These are phyloP conservation scores for Thelonectria rubi DNA, from an alignment of 2,329 filamentous ascomycete genomes.

Conservation along the genomic window DNA sequence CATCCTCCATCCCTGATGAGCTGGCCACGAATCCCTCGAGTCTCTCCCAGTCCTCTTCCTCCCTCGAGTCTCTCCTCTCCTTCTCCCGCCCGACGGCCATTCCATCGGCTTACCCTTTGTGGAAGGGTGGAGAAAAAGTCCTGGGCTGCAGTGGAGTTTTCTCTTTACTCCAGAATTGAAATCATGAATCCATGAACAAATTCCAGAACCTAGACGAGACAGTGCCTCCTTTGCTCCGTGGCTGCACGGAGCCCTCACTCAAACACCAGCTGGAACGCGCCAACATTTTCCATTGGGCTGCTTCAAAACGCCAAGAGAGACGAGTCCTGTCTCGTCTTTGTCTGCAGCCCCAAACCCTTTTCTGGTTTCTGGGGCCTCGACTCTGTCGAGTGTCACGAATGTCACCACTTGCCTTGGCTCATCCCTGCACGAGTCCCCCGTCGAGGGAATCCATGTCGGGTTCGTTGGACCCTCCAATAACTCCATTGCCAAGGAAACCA, in stretches of 20 bases:
- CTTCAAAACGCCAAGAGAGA: not conserved
- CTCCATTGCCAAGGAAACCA: not conserved
- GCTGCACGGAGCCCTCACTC: not conserved
- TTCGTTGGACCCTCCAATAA: not conserved
- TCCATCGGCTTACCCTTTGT: constrained; percentile 19
- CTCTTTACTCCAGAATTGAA: not conserved
- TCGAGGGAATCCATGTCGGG: not conserved
- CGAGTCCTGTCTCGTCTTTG: not conserved
- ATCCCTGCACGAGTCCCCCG: not conserved
- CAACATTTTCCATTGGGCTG: not conserved
- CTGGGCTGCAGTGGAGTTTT: not conserved
- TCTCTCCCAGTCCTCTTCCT: not conserved
- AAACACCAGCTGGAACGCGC: not conserved
- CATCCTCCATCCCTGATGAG: not conserved
- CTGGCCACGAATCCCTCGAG: not conserved
- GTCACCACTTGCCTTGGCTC: not conserved
- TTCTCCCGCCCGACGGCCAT: not conserved
- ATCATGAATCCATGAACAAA: not conserved
- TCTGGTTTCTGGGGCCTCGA: not conserved
- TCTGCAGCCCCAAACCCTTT: not conserved
- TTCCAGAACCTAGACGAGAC: not conserved
- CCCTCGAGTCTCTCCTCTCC: not conserved
- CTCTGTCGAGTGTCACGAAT: not conserved
- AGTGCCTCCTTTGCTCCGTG: not conserved
- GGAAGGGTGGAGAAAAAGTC: constrained; percentile 9